Evolutionary conservation across 345 rosid genomes (phyloP).

Genomic region (Populus alba): DNA sequence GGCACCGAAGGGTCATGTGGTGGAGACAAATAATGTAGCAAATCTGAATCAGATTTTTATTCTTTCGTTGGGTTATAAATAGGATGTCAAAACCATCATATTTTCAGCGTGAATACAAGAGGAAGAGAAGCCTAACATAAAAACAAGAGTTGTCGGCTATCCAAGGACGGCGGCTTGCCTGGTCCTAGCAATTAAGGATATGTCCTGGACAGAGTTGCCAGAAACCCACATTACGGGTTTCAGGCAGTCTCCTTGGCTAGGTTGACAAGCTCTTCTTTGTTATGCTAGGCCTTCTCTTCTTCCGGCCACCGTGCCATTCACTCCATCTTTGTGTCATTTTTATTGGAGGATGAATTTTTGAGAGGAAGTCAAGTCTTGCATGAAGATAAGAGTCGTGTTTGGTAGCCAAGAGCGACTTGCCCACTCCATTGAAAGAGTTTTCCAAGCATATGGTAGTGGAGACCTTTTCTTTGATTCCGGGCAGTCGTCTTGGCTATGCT

Average conservation of each 20-base stretch:
- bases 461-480: not conserved
- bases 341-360: not conserved
- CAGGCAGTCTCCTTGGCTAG: constrained; percentile 27
- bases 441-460: not conserved
- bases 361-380: constrained; percentile 7
- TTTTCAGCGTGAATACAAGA: not conserved
- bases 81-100: not conserved
- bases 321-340: not conserved
- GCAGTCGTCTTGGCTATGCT: constrained; percentile 26
- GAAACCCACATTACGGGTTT: not conserved
- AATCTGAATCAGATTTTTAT: not conserved
- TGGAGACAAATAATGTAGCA: not conserved
- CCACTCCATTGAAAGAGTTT: not conserved
- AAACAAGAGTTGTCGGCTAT: constrained; percentile 19
- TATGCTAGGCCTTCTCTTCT: constrained; percentile 17
- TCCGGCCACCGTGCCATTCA: not conserved
- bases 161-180: constrained; percentile 24
- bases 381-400: constrained; percentile 13
- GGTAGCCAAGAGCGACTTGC: constrained; percentile 25
- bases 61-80: constrained; percentile 12
- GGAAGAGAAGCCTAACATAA: constrained; percentile 19
- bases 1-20: not conserved
- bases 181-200: not conserved
- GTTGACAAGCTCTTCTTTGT: constrained; percentile 11
- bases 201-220: not conserved